phyloP scores from a whole-genome alignment of 176 grass and related monocot genomes.

The Zea mays region Zm-B73-REFERENCE-NAM-5.0 NC_050102.1:147886501-147887000 shows the following conservation, averaged over 20 bases:
- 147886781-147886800: conserved; percentile 89
- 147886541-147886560: conserved; percentile 88
- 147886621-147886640: conserved; percentile 40
- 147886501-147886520: conserved; percentile 61
- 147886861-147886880: conserved; percentile 34
- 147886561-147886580: conserved; percentile 90
- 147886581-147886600: conserved; percentile 69
- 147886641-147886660: conserved; percentile 36
- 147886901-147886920: conserved; percentile 66
- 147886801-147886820: conserved; percentile 43
- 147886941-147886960: not conserved
- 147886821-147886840: conserved; percentile 33
- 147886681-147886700: conserved; percentile 66
- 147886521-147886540: conserved; percentile 83
- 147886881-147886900: conserved; percentile 54
- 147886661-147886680: conserved; percentile 47
- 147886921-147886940: conserved; percentile 98
- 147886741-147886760: not conserved
- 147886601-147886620: conserved; percentile 63
- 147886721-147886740: not conserved
- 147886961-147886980: not conserved
- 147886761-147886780: conserved; percentile 17
- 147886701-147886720: not conserved
- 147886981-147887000: conserved; percentile 35
- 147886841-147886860: conserved; percentile 42